Conservation (phyloP, 2,329 filamentous ascomycete species). For the Colletotrichum lupini region DNA sequence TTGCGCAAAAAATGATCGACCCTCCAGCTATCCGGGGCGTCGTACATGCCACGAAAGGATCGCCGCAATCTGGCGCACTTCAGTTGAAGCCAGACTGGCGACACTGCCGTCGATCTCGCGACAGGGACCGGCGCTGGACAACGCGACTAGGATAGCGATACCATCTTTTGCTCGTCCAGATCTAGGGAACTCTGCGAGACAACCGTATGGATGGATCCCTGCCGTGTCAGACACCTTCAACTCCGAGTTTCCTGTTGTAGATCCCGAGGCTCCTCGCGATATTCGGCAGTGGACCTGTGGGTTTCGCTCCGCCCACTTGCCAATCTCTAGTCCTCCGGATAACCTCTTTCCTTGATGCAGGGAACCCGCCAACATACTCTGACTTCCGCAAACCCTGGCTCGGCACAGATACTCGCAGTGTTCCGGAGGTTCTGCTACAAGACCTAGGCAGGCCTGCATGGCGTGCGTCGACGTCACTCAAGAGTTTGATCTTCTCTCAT, state of each 20-base stretch:
- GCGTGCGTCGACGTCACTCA: conserved; percentile 11
- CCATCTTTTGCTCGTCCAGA: not conserved
- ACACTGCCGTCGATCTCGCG: conserved; percentile 19
- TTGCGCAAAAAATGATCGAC: conserved; percentile 1
- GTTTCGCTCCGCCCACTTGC: not conserved
- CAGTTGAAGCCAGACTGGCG: conserved; percentile 11
- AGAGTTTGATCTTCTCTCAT: conserved; percentile 18
- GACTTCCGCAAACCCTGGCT: conserved; percentile 3
- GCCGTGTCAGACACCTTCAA: conserved; percentile 9
- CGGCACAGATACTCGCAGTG: conserved; percentile 17
- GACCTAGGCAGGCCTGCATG: not conserved
- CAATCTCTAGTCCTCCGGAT: conserved; percentile 19
- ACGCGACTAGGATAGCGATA: not conserved
- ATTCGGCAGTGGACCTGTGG: conserved; percentile 12
- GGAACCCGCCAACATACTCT: conserved; percentile 9
- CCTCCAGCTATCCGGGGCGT: conserved; percentile 18
- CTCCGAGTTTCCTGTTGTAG: conserved; percentile 27
- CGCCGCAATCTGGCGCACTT: conserved; percentile 6
- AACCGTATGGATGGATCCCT: not conserved
- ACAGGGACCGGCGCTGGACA: conserved; percentile 8
- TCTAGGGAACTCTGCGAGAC: not conserved
- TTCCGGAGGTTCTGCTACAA: conserved; percentile 30
- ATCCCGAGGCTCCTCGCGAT: conserved; percentile 6
- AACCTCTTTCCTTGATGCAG: conserved; percentile 23
- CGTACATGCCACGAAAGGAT: conserved; percentile 12